phyloP scores from a whole-genome alignment of 2,329 filamentous ascomycete species.

The Colletotrichum scovillei region DNA sequence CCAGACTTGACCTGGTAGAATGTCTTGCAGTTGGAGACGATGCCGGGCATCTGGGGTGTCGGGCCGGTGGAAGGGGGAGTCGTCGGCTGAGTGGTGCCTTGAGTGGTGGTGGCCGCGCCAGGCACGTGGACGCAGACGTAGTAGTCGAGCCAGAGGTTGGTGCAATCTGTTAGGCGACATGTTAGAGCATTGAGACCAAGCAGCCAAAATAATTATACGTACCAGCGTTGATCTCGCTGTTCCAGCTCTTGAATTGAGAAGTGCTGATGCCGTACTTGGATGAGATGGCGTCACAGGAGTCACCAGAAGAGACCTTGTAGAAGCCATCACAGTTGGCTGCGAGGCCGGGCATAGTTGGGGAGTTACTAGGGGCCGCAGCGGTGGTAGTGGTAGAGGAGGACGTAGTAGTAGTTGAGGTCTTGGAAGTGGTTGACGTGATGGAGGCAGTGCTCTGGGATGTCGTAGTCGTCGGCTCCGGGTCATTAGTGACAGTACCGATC shows the following conservation, averaged over 20 bases:
- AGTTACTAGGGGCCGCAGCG: not conserved
- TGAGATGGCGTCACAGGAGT: constrained; percentile 14
- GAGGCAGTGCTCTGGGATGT: not conserved
- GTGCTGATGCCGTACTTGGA: constrained; percentile 42
- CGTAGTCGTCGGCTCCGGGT: not conserved
- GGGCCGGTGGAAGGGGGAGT: not conserved
- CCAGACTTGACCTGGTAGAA: not conserved
- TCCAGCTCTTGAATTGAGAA: constrained; percentile 34
- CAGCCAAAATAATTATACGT: not conserved
- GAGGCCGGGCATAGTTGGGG: constrained; percentile 5
- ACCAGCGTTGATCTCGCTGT: constrained; percentile 12
- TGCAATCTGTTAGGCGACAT: not conserved
- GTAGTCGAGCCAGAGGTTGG: constrained; percentile 20
- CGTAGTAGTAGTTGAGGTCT: not conserved
- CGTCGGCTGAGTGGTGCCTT: not conserved
- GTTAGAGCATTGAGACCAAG: not conserved
- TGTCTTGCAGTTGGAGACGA: not conserved
- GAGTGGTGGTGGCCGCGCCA: not conserved
- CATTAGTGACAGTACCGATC: not conserved
- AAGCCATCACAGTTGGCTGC: constrained; percentile 12
- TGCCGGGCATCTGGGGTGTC: not conserved
- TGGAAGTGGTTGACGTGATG: not conserved
- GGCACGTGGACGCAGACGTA: constrained; percentile 10
- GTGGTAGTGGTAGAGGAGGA: not conserved
- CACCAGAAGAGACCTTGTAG: constrained; percentile 18